Percentiles rank a stretch among this genome's conserved stretches.
Evolutionary conservation across 192 early-diverging fungal genomes (phyloP).

Genomic region (Rhizophagus prolifer): DNA sequence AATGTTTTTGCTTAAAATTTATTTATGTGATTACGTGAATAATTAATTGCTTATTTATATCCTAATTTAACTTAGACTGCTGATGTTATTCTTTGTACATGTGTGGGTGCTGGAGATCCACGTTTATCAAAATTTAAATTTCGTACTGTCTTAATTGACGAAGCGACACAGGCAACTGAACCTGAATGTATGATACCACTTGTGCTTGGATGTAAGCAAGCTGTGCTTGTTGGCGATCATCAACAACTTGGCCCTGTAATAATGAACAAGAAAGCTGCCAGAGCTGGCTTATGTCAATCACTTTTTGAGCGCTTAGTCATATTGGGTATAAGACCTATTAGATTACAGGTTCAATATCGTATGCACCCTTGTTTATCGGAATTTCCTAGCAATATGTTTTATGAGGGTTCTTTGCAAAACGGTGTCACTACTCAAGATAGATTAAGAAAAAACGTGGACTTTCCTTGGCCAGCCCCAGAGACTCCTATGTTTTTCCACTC

Average conservation of each 20-base stretch:
- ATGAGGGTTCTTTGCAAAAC: conserved; percentile 97
- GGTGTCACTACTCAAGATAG: conserved; percentile 94
- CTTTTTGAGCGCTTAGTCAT: conserved; percentile 95
- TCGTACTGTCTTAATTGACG: conserved; percentile 94
- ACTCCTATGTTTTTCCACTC: conserved; percentile 94
- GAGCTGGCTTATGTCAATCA: conserved; percentile 92
- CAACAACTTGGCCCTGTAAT: conserved; percentile 99
- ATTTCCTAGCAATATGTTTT: conserved; percentile 99
- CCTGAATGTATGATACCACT: conserved; percentile 98
- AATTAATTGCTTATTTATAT: neutral
- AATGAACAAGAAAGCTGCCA: conserved; percentile 93
- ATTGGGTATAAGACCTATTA: conserved; percentile 88
- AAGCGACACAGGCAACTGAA: conserved; percentile 95
- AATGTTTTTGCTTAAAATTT: neutral
- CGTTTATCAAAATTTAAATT: conserved; percentile 86
- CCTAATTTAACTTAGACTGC: conserved; percentile 56
- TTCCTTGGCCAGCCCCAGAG: conserved; percentile 95
- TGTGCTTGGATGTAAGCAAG: conserved; percentile 93
- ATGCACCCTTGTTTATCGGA: conserved; percentile 99
- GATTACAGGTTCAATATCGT: conserved; percentile 97
- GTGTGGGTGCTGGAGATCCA: conserved; percentile 95
- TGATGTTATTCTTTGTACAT: conserved; percentile 97
- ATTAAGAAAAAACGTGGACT: conserved; percentile 81
- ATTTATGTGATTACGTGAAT: too few relatives aligned
- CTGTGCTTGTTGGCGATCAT: conserved; percentile 97